Base-by-base conservation (phyloP, 192 early-diverging fungal species). In the Dispira parvispora region DNA sequence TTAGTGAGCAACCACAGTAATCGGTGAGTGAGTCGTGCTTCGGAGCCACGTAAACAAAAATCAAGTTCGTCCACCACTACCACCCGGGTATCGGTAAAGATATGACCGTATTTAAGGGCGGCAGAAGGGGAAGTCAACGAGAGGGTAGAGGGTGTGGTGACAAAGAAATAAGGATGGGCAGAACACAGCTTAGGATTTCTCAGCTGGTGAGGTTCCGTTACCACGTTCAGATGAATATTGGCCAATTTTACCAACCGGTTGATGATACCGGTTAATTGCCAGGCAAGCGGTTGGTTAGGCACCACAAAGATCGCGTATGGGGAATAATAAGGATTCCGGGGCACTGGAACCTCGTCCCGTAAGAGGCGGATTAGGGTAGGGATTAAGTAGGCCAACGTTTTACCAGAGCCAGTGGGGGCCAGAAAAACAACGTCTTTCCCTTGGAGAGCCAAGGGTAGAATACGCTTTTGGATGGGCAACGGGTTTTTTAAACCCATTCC, bases 301-400 rank as follows among this genome's bases (percentile, higher is more conserved):
- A 60, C 57, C 11, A 60, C 14, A 60, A 60, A 43, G 9, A 60
- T 12, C 2, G 57, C 57, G 57, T 60, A 60, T 6, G 57, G 57
- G 12, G 57, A 60, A 8, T 50, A 20, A 50, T 50, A 23, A 16
- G 47, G 21, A 50, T 8, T 16, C 21, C 8, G 18, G 18, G 21
- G 47, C 47, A 50, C 2, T 50, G 47, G 47, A 16, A 50, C 4
- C 47, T 20, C 18, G 47, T 50, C 47, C 47, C 16, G 21, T 50
- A 20, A 50, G 47, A 16, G 47, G 16, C 47, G 47, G 3, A 16
- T 50, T 4, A 20, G 47, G 47, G 47, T 50, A 20, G 47, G 21
- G 3, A 50, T 3, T 50, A 50, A 8, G 47, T 50, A 23, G 21
- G 47, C 47, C 21, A 60, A 21, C 10, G 57, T 60, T 21, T 60